Base-by-base conservation (phyloP, 257 asterid species). In the Apocynum venetum region DNA sequence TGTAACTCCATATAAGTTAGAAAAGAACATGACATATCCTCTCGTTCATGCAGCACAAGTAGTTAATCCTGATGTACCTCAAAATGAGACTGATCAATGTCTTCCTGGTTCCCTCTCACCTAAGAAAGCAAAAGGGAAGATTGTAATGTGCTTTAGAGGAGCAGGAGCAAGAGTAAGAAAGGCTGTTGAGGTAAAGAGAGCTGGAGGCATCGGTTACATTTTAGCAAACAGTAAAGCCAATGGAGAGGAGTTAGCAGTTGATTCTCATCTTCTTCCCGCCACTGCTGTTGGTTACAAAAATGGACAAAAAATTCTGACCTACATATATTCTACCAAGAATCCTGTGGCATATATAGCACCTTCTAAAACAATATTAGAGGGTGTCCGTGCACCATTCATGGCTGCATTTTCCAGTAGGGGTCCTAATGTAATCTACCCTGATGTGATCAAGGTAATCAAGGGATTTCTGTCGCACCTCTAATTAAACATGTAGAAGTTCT, bases 141-240 rank as follows among this genome's bases (percentile, higher is more conserved):
- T 95, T 69, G 83, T 95, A 57, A 14, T 95, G 78, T 95, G 99
- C 67, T 61, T 90, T 67, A 84, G 97, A 83, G 97, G 97, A 57
- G 84, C 82, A 15, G 99, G 98, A 17, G 83, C 92, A 8, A 90
- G 98, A 72, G 86, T 89, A 10, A 93, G 92, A 9, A 95, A 90
- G 64, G 99, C 97, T 31, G 72, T 76, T 80, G 99, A 95, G 83
- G 99, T 93, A 40, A 88, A 89, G 84, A 90, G 97, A 74, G 97
- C 94, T 1, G 98, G 97, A 80, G 99, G 97, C 5, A 75, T 85
- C 38, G 99, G 98, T 6, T 86, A 72, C 83, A 85, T 95, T 43
- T 80, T 93, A 55, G 98, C 90, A 51, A 91, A 93, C 65, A 83
- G 84, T 66, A 76, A 86, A 84, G 84, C 85, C 46, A 82, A 86